Percentiles rank a stretch among this genome's conserved stretches.
Evolutionary conservation across 164 flowering plant species (phyloP).

Genomic region (Sedum album): DNA sequence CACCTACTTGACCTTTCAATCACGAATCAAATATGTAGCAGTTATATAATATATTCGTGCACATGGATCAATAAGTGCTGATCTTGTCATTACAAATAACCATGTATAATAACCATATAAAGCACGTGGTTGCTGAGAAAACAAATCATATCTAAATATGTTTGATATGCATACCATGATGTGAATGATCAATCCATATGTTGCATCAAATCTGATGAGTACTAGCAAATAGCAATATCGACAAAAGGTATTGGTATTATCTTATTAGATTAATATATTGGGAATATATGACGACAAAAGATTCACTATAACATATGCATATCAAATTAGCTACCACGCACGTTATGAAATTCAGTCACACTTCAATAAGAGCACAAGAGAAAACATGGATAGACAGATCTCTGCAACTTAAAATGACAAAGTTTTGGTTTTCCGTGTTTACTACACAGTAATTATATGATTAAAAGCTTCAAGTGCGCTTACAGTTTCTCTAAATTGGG

Average conservation of each 20-base stretch:
- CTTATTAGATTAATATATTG: neutral
- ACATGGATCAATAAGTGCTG: too few relatives aligned
- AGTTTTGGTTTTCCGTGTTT: neutral
- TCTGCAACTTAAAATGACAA: neutral
- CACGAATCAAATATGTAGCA: too few relatives aligned
- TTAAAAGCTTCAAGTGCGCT: neutral
- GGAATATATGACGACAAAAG: neutral
- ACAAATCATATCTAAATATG: neutral
- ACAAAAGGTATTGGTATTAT: neutral
- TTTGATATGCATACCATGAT: neutral
- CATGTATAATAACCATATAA: too few relatives aligned
- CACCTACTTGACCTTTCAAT: too few relatives aligned
- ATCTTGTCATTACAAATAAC: too few relatives aligned
- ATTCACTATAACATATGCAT: neutral
- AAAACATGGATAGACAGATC: neutral
- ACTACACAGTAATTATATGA: neutral
- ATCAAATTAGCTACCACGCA: neutral
- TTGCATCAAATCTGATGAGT: neutral
- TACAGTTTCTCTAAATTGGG: neutral
- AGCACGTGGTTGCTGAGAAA: too few relatives aligned
- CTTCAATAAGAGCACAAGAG: neutral
- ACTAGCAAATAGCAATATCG: neutral
- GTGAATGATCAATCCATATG: neutral
- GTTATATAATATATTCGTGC: too few relatives aligned
- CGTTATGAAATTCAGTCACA: neutral